Conservation (phyloP, 2,329 filamentous ascomycete genomes). For the Alternaria ethzedia region DNA sequence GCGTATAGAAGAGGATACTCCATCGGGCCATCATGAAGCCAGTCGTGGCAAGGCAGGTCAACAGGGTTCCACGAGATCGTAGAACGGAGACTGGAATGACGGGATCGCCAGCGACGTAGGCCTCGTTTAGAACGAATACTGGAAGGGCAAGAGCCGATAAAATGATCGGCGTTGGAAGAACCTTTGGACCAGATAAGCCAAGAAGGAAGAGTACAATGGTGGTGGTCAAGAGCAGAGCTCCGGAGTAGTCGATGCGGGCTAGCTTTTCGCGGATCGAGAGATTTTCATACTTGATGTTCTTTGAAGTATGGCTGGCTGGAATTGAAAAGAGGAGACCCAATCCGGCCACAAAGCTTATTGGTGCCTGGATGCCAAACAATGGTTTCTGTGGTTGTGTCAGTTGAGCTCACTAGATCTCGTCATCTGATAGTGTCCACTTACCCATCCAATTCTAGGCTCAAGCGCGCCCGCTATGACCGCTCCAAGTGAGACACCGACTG, state of each 20-base stretch:
- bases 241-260: conserved; percentile 74
- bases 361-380: conserved; percentile 76
- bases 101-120: conserved; percentile 68
- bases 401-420: not conserved
- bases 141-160: conserved; percentile 62
- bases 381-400: conserved; percentile 60
- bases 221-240: conserved; percentile 60
- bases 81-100: conserved; percentile 77
- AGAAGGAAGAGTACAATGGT: conserved; percentile 76
- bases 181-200: conserved; percentile 68
- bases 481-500: conserved; percentile 72
- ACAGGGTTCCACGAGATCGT: conserved; percentile 70
- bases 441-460: conserved; percentile 71
- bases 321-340: conserved; percentile 69
- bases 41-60: conserved; percentile 76
- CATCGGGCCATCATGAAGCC: conserved; percentile 83
- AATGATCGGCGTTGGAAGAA: conserved; percentile 66
- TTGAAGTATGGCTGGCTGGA: conserved; percentile 54
- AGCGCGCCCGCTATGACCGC: conserved; percentile 73
- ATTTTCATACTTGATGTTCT: conserved; percentile 45
- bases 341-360: conserved; percentile 67
- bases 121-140: conserved; percentile 67
- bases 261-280: conserved; percentile 61
- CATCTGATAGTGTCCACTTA: conserved; percentile 47
- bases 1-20: conserved; percentile 80